A percentile compares a stretch with the other conserved stretches of the same genome.
phyloP scores from a whole-genome alignment of 2,329 filamentous ascomycete species.

The Fusarium sp. region DNA sequence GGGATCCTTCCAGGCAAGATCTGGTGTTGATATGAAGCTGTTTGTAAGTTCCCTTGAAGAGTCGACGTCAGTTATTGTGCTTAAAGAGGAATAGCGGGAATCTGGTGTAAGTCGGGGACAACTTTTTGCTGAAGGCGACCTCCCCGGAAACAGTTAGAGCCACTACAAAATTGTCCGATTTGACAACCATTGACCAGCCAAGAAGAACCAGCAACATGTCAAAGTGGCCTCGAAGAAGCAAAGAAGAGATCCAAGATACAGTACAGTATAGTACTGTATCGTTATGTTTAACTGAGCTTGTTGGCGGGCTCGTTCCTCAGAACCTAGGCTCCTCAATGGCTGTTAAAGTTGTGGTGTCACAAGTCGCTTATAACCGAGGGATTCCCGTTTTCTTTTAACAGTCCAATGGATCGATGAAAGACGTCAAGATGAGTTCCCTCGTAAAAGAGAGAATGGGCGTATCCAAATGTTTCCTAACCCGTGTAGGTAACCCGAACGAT shows the following conservation, averaged over 20 bases:
- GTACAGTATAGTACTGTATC: too few relatives aligned
- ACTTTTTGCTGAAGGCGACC: not conserved
- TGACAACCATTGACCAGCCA: not conserved
- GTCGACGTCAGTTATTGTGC: not conserved
- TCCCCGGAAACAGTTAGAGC: not conserved
- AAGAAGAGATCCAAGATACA: not conserved
- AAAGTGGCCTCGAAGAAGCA: not conserved
- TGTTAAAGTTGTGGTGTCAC: not conserved
- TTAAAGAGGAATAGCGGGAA: not conserved
- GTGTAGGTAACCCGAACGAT: slow-evolving; percentile 10
- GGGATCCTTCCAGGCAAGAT: not conserved
- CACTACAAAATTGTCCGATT: slow-evolving; percentile 5
- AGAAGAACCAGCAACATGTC: not conserved
- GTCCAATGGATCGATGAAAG: not conserved
- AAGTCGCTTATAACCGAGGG: not conserved
- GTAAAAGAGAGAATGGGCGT: not conserved
- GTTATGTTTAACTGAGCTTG: not conserved
- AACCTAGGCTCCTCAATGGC: not conserved
- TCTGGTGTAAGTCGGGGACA: not conserved
- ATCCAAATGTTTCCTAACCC: not conserved
- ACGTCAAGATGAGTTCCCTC: not conserved
- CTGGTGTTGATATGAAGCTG: not conserved
- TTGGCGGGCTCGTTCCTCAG: not conserved
- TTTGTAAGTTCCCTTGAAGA: not conserved
- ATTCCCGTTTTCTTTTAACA: not conserved